Conservation (phyloP, 2,329 filamentous ascomycete genomes). For the Pseudogymnoascus verrucosus region DNA sequence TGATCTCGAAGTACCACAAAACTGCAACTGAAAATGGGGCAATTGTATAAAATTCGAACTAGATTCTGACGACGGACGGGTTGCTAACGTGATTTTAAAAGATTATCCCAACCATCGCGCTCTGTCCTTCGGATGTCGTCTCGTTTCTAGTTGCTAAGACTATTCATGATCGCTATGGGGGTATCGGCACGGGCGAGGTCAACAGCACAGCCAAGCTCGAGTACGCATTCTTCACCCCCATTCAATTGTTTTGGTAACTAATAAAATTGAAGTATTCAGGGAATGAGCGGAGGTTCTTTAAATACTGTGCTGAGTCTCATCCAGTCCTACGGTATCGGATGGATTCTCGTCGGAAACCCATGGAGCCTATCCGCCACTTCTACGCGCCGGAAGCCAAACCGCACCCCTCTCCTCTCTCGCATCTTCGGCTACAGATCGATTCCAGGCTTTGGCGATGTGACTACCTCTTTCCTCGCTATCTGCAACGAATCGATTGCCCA, state of each 20-base stretch:
- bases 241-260: background rate
- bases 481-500: slow-evolving; percentile 9
- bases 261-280: background rate
- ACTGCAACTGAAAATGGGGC: slow-evolving; percentile 7
- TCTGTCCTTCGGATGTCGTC: slow-evolving; percentile 10
- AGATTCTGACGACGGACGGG: background rate
- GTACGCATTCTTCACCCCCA: background rate
- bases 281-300: slow-evolving; percentile 10
- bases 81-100: background rate
- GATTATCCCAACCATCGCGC: slow-evolving; percentile 12
- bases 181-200: background rate
- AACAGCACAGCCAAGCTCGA: slow-evolving; percentile 13
- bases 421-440: slow-evolving; percentile 7
- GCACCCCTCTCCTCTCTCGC: background rate
- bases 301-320: slow-evolving; percentile 10
- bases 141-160: slow-evolving; percentile 3
- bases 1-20: slow-evolving; percentile 11
- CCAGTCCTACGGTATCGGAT: slow-evolving; percentile 1
- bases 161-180: background rate
- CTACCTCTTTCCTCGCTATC: slow-evolving; percentile 10
- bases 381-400: background rate
- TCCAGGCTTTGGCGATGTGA: background rate
- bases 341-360: slow-evolving; percentile 8
- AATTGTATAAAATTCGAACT: slow-evolving; percentile 5
- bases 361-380: background rate